Evolutionary conservation across 495 filamentous ascomycete species (phyloP).

Genomic region (Aspergillus ostianus): DNA sequence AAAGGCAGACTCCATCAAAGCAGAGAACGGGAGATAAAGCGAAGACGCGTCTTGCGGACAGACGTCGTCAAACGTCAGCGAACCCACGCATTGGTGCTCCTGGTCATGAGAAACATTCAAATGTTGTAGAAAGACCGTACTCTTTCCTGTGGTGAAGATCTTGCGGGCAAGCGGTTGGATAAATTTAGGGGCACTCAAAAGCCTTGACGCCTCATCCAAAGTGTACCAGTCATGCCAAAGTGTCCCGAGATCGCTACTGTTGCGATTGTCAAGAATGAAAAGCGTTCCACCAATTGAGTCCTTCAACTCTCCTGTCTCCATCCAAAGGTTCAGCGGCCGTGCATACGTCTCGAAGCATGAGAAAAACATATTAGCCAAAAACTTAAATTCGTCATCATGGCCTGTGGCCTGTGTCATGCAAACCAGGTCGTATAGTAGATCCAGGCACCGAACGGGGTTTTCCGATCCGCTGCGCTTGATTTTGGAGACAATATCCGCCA

Average conservation of each 20-base stretch:
- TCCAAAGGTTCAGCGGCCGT: constrained; percentile 77
- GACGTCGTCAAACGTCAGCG: constrained; percentile 55
- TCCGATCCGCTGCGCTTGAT: constrained; percentile 25
- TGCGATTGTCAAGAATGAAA: constrained; percentile 63
- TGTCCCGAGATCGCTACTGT: constrained; percentile 57
- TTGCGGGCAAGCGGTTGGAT: constrained; percentile 62
- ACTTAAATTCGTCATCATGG: constrained; percentile 55
- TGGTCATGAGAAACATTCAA: constrained; percentile 37
- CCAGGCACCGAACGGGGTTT: constrained; percentile 60
- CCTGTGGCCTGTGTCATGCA: constrained; percentile 69
- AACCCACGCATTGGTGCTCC: constrained; percentile 31
- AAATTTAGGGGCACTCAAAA: constrained; percentile 68
- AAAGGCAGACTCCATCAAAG: constrained; percentile 68
- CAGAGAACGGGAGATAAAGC: constrained; percentile 68
- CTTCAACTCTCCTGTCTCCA: constrained; percentile 72
- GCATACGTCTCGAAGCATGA: constrained; percentile 82
- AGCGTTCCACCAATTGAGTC: constrained; percentile 62
- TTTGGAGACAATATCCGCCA: constrained; percentile 47
- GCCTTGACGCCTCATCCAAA: constrained; percentile 52
- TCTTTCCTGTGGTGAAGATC: constrained; percentile 86
- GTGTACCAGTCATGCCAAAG: constrained; percentile 77
- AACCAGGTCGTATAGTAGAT: constrained; percentile 68
- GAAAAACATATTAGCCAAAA: constrained; percentile 69
- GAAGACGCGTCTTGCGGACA: constrained; percentile 35
- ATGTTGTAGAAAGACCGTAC: constrained; percentile 73